Evolutionary conservation across 768 basidiomycete genomes (phyloP), one percentile per base, ranked within the genome.

Genomic region (Rhodocollybia butyracea): DNA sequence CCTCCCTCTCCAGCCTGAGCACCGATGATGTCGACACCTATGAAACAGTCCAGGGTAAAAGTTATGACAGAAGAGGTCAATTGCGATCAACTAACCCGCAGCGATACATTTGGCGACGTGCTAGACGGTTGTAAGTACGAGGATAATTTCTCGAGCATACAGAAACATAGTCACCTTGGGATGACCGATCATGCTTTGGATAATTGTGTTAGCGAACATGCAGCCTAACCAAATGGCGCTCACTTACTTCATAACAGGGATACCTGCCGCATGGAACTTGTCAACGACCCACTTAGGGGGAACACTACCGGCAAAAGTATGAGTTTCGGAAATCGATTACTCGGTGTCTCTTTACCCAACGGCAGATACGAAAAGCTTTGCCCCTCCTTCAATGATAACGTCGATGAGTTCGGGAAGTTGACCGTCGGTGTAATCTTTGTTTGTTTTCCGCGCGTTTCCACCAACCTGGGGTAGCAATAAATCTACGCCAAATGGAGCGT

Each of bases 1-100:
- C 92, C 91, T 19, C 91, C 92, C 69, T 93, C 91, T 17, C 89
- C 90, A 31, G 88, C 89, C 67, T 91, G 91, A 1, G 89, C 91
- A 64, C 92, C 91, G 45, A 95, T 92, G 57, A 94, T 83, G 61
- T 95, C 92, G 15, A 93, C 90, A n/a, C 91, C 90, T 79, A 61
- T 5, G 41, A 36, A n/a, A 42, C 15, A 40, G 38, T 26, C 24
- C 17, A 30, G n/a, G 38, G 48, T 50, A 50, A 50, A 50, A 24
- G 12, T 21, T 13, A 24, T 36, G 36, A 11, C n/a, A 29, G 42
- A 26, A 31, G 41, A 22, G n/a, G 38, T 6, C 5, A 51, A 41
- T 19, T 1, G 41, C 13, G 36, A 32, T 24, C 6, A 40, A 32
- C 12, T 53, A 41, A 80, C 85, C 88, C 68, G 84, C 85, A 8